A percentile compares a stretch with the other conserved stretches of the same genome.
Evolutionary conservation across 306 rosid species (phyloP).

Genomic region (Quercus suber): DNA sequence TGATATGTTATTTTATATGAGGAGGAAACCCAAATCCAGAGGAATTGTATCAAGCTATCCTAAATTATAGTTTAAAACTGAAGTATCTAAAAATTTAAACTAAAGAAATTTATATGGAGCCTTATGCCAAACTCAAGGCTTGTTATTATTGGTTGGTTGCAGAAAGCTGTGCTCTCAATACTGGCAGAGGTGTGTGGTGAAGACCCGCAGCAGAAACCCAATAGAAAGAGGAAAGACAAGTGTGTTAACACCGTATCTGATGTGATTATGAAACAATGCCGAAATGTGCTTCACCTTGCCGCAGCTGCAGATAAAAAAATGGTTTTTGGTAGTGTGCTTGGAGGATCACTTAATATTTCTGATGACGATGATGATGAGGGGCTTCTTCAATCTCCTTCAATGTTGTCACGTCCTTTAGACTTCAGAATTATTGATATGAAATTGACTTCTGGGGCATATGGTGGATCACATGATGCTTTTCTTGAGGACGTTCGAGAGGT

Average conservation of each 20-base stretch:
- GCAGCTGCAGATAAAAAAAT: slow-evolving; percentile 80
- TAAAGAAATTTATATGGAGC: neutral
- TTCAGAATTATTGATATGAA: slow-evolving; percentile 90
- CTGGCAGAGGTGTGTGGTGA: slow-evolving; percentile 52
- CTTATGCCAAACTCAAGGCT: neutral
- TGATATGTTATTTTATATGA: too few relatives aligned
- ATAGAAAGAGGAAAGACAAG: slow-evolving; percentile 57
- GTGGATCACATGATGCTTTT: slow-evolving; percentile 82
- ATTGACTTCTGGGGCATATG: slow-evolving; percentile 84
- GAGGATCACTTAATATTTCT: slow-evolving; percentile 70
- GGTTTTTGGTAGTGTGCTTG: slow-evolving; percentile 89
- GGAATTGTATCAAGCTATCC: too few relatives aligned
- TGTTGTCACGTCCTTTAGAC: slow-evolving; percentile 91
- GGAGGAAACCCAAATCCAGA: too few relatives aligned
- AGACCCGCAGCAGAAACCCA: slow-evolving; percentile 47
- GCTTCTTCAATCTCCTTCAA: slow-evolving; percentile 87
- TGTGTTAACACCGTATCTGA: slow-evolving; percentile 60
- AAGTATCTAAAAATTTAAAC: neutral
- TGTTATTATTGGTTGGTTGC: slow-evolving; percentile 41
- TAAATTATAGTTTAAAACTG: too few relatives aligned
- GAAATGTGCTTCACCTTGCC: slow-evolving; percentile 80
- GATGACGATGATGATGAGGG: slow-evolving; percentile 98
- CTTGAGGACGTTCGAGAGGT: slow-evolving; percentile 93
- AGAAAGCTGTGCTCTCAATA: slow-evolving; percentile 95
- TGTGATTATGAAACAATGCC: slow-evolving; percentile 81